Evolutionary conservation across 1,139 yeast genomes (phyloP), one percentile per base, ranked within the genome.

Genomic region (Lipomyces yarrowii): DNA sequence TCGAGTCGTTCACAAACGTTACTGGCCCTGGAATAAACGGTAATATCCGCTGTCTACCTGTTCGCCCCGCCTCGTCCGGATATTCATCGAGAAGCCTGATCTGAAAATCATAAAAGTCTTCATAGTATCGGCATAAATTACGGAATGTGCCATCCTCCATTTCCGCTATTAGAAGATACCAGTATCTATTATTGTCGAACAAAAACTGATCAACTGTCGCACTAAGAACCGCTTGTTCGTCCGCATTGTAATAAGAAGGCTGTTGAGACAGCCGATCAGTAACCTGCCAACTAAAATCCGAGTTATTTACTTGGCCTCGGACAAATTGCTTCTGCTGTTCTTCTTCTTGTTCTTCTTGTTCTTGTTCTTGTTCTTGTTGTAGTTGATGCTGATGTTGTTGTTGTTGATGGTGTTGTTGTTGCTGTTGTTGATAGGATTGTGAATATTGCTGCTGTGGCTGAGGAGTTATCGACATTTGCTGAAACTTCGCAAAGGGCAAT

Each of bases 1-100:
- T 89, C 62, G 89, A 85, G 75, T 93, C 98, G 70, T 93, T 92
- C 61, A 94, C 97, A 75, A 90, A 90, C 59, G 96, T 89, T 62
- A 94, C 83, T 1, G 99, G 99, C 0, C 99, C 99, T 0, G 99
- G 99, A 75, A 96, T 93, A 70, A 90, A 91, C 3, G 99, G 99
- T 68, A 94, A 83, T 53, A 89, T 89, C 71, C 99, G 85, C 57
- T 83, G 83, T 71, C 86, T 86, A 77, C 89, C 91, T 59, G 88
- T 87, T 72, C 92, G 88, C 5, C 98, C 98, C 4, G 98, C 97
- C 77, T 94, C 99, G 70, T 83, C 87, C 2, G 98, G 98, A 80
- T 90, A 94, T 58, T 88, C 83, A 73, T 90, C 96, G 65, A 94
- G 81, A 61, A 96, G 81, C 70, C 84, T 86, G 62, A 93, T 94